Percentiles rank a stretch among this genome's conserved stretches.
phyloP scores from a whole-genome alignment of 2,329 filamentous ascomycete species.

The Plectosphaerella sp. region DNA sequence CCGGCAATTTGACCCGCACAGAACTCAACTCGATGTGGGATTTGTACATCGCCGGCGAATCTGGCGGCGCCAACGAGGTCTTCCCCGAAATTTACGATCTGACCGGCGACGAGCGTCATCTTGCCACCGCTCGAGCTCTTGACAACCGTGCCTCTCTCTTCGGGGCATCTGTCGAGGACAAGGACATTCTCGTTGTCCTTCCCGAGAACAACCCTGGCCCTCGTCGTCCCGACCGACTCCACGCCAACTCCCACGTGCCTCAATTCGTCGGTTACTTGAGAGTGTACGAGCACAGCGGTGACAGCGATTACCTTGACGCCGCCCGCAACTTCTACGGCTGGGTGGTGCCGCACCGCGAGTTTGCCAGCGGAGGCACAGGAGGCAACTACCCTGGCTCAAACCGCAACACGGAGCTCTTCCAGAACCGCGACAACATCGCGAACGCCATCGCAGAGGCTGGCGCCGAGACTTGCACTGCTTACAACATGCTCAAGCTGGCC shows the following conservation, averaged over 20 bases:
- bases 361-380: conserved; percentile 22
- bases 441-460: conserved; percentile 20
- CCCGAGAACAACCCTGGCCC: conserved; percentile 21
- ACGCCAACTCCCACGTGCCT: conserved; percentile 25
- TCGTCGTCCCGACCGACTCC: conserved; percentile 20
- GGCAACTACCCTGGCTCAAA: conserved; percentile 24
- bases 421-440: conserved; percentile 25
- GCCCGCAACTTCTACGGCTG: conserved; percentile 27
- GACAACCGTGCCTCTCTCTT: conserved; percentile 26
- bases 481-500: conserved; percentile 26
- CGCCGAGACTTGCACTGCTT: conserved; percentile 26
- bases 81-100: conserved; percentile 25
- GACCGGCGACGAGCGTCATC: conserved; percentile 19
- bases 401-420: conserved; percentile 24
- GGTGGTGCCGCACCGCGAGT: conserved; percentile 24
- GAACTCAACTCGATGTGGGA: conserved; percentile 30
- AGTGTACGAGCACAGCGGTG: conserved; percentile 22
- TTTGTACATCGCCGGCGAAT: conserved; percentile 25
- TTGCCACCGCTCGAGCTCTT: conserved; percentile 23
- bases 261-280: conserved; percentile 25
- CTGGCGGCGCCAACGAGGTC: conserved; percentile 24
- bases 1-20: conserved; percentile 21
- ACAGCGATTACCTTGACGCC: conserved; percentile 20
- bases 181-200: conserved; percentile 22
- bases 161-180: conserved; percentile 19